Evolutionary conservation across 805 yeast species (phyloP).

Genomic region (Candida chauliodis): DNA sequence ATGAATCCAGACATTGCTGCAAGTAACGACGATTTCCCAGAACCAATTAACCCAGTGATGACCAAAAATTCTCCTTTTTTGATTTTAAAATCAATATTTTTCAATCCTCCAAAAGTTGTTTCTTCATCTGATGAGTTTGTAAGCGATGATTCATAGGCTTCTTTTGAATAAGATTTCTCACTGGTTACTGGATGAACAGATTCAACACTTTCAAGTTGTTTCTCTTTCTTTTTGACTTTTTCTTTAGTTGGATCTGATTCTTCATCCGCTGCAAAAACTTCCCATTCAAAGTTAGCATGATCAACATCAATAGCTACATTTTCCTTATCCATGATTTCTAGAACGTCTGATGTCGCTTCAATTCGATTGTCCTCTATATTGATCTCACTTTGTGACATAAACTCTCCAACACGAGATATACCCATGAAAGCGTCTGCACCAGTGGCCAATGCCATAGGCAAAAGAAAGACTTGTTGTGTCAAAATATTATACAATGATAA

Average conservation of each 20-base stretch:
- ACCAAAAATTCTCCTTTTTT: constrained; percentile 33
- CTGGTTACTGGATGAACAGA: neutral
- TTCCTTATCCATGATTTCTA: constrained; percentile 20
- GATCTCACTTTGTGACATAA: constrained; percentile 44
- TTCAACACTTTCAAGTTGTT: constrained; percentile 7
- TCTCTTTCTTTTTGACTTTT: constrained; percentile 7
- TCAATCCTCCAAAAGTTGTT: constrained; percentile 25
- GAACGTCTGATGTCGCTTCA: constrained; percentile 22
- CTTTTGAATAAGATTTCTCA: constrained; percentile 9
- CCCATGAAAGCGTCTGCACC: constrained; percentile 67
- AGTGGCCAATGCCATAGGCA: constrained; percentile 68
- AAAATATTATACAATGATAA: constrained; percentile 63
- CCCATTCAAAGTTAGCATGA: constrained; percentile 30
- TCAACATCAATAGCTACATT: constrained; percentile 19
- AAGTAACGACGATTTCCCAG: constrained; percentile 36
- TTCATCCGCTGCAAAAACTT: constrained; percentile 19
- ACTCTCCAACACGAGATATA: constrained; percentile 52
- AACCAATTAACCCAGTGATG: constrained; percentile 34
- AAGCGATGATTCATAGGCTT: constrained; percentile 9
- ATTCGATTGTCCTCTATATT: constrained; percentile 29
- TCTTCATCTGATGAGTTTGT: constrained; percentile 14
- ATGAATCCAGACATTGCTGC: constrained; percentile 37
- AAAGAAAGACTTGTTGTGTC: constrained; percentile 58
- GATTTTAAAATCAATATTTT: constrained; percentile 21
- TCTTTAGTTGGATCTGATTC: constrained; percentile 8